Evolutionary conservation across 345 rosid species (phyloP), one percentile per base, ranked within the genome.

Genomic region (Garcia nutans): DNA sequence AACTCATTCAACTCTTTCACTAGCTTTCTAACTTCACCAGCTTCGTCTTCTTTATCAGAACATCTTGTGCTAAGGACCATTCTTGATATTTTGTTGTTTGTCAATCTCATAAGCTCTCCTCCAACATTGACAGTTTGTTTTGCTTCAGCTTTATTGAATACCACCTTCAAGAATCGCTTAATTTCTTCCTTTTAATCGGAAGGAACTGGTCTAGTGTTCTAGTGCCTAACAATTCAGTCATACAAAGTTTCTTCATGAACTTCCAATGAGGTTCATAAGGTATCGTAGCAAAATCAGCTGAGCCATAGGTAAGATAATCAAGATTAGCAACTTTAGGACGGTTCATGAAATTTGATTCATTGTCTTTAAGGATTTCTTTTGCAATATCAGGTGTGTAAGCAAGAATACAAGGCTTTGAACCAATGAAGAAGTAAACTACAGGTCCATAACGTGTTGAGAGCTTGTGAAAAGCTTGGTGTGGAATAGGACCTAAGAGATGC

Each of bases 251-350:
- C 85, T 90, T 91, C 89, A 89, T 90, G 88, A 88, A 91, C 81
- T 87, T 93, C 97, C 97, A 93, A 68, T 85, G 82, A 10, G 87
- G 80, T 0, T 97, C 97, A 3, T 88, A 91, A 22, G 86, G 84
- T 12, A 85, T 91, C n/a, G 85, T 83, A 65, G 91, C 86, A 73
- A 93, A 89, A 79, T 90, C 97, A 2, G 94, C 59, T 0, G 94
- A 86, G 55, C 91, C 93, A 72, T 91, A 93, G 19, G 94, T 88
- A n/a, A 93, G 88, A 82, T 85, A 93, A 74, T 93, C 90, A 28
- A 89, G 81, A 71, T 85, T 87, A 63, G 84, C 79, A 68, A 77
- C 69, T 68, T 79, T 82, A 16, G 90, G 92, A 3, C 86, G 84
- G 90, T 84, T 86, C 55, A 90, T 23, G 84, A 93, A 91, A 70